These are phyloP conservation scores for Pseudogymnoascus destructans DNA, from an alignment of 2,329 filamentous ascomycete species.

Conservation along the genomic window DNA sequence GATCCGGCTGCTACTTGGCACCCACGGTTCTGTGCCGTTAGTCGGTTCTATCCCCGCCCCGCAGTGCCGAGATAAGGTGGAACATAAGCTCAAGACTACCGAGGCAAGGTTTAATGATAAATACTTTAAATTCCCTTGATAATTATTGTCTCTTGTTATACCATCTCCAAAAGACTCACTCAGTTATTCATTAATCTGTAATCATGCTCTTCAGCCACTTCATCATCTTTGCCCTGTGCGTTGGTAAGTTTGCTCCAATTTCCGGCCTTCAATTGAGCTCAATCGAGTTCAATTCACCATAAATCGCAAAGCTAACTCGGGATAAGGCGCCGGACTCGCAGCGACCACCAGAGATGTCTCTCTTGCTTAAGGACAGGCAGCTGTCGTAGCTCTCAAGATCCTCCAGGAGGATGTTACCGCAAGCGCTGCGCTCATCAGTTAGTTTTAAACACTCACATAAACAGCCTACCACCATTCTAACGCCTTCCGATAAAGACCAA, in stretches of 20 bases:
- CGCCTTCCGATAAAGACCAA: neutral
- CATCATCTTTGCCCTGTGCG: neutral
- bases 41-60: neutral
- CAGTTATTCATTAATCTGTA: neutral
- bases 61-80: neutral
- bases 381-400: neutral
- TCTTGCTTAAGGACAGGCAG: neutral
- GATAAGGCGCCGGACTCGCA: neutral
- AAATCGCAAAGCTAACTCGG: neutral
- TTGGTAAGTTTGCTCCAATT: neutral
- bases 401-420: neutral
- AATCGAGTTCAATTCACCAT: neutral
- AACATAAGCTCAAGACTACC: neutral
- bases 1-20: neutral
- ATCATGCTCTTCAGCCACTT: neutral
- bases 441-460: neutral
- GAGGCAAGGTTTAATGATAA: constrained; percentile 4
- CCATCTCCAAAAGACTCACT: neutral
- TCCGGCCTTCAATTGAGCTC: neutral
- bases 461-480: neutral
- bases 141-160: neutral
- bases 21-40: neutral
- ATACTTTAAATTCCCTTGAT: neutral
- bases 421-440: neutral
- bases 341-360: neutral